A percentile compares a stretch with the other conserved stretches of the same genome.
Evolutionary conservation across 2,329 filamentous ascomycete species (phyloP).

Genomic region (Fusarium vanettenii): DNA sequence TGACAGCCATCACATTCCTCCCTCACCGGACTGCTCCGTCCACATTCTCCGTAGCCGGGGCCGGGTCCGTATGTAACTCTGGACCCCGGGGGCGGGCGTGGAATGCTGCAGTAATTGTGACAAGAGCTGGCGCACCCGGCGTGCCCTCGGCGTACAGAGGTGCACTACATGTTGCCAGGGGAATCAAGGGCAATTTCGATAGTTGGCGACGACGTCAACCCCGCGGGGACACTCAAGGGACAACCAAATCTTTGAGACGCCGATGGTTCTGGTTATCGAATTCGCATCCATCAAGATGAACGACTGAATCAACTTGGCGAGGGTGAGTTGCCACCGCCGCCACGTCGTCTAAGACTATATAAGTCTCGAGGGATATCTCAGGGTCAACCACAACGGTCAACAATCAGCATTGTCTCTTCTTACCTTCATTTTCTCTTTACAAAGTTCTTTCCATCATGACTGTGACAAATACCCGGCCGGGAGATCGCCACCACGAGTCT

Average conservation of each 20-base stretch:
- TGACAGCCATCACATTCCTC: conserved; percentile 40
- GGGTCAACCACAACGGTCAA: conserved; percentile 26
- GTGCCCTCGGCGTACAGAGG: conserved; percentile 11
- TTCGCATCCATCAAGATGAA: conserved; percentile 18
- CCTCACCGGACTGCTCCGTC: conserved; percentile 24
- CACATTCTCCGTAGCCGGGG: conserved; percentile 39
- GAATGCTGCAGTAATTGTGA: conserved; percentile 38
- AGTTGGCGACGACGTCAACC: conserved; percentile 22
- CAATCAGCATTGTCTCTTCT: conserved; percentile 30
- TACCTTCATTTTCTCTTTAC: background rate
- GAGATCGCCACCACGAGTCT: background rate
- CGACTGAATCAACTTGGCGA: conserved; percentile 20
- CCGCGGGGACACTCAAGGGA: conserved; percentile 13
- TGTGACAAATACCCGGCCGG: conserved; percentile 3
- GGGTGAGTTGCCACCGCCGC: conserved; percentile 24
- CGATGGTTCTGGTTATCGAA: conserved; percentile 17
- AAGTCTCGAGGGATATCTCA: conserved; percentile 33
- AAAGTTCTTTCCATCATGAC: conserved; percentile 14
- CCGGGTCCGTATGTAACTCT: conserved; percentile 33
- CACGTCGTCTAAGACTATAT: conserved; percentile 33
- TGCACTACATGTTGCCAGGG: conserved; percentile 32
- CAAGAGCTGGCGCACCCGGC: conserved; percentile 7
- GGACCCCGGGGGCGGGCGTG: conserved; percentile 25
- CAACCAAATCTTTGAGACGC: conserved; percentile 14
- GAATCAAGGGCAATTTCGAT: conserved; percentile 30